Evolutionary conservation across 2,329 filamentous ascomycete genomes (phyloP).

Genomic region (Fusarium pseudonygamai): DNA sequence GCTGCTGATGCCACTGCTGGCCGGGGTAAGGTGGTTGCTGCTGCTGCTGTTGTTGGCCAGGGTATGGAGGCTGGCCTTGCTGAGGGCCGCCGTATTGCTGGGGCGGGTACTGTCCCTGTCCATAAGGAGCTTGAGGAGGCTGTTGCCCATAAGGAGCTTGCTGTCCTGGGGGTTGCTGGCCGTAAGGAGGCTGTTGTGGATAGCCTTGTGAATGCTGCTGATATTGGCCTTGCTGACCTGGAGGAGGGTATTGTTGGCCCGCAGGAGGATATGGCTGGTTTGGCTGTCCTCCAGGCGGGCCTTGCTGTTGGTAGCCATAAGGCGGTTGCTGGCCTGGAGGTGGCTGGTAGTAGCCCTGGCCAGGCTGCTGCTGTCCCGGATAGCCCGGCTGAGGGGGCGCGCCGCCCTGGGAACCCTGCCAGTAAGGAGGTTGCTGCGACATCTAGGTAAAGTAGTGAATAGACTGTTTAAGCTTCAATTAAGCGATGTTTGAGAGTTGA

Average conservation of each 20-base stretch:
- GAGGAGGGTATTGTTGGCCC: slow-evolving; percentile 9
- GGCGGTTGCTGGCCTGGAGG: slow-evolving; percentile 25
- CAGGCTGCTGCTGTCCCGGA: slow-evolving; percentile 17
- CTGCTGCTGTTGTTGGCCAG: slow-evolving; percentile 9
- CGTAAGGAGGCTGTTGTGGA: slow-evolving; percentile 14
- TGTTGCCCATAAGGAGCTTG: slow-evolving; percentile 29
- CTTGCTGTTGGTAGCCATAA: slow-evolving; percentile 16
- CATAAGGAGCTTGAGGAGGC: slow-evolving; percentile 10
- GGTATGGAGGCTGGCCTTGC: slow-evolving; percentile 16
- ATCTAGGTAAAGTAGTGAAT: not conserved
- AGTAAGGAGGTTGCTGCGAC: slow-evolving; percentile 35
- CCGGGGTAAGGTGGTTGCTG: slow-evolving; percentile 6
- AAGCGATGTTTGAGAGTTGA: not conserved
- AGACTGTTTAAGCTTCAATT: not conserved
- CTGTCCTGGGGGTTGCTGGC: slow-evolving; percentile 31
- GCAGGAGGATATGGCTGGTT: slow-evolving; percentile 23
- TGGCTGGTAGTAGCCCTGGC: slow-evolving; percentile 20
- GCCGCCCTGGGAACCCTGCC: slow-evolving; percentile 17
- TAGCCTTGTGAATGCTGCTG: slow-evolving; percentile 5
- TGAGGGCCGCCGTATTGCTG: slow-evolving; percentile 30
- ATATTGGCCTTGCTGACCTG: not conserved
- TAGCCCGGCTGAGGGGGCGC: slow-evolving; percentile 13
- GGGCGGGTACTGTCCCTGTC: slow-evolving; percentile 22
- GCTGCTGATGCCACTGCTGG: slow-evolving; percentile 38
- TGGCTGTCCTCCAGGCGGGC: not conserved